A percentile compares a stretch with the other conserved stretches of the same genome.
These are phyloP conservation scores for Diaporthe caulivora DNA, from an alignment of 2,329 filamentous ascomycete species.

Conservation along the genomic window DNA sequence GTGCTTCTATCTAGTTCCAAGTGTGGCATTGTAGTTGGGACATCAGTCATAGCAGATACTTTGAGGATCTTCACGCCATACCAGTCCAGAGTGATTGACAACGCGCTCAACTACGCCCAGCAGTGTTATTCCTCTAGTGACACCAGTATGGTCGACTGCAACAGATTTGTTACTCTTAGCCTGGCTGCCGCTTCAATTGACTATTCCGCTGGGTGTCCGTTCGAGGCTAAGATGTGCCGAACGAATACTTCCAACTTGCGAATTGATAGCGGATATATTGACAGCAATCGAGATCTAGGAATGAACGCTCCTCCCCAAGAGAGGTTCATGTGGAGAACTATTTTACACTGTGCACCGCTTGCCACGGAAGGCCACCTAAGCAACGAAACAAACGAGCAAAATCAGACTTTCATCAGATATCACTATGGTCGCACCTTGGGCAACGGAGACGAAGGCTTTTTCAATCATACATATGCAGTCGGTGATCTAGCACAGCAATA, in stretches of 20 bases:
- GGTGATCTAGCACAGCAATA: neutral
- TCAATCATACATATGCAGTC: neutral
- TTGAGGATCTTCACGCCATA: neutral
- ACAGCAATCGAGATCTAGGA: neutral
- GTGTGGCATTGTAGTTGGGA: neutral
- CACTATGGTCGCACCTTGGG: neutral
- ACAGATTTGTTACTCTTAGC: neutral
- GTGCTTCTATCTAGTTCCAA: neutral
- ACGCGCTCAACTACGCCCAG: neutral
- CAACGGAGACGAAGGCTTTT: neutral
- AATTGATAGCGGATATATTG: neutral
- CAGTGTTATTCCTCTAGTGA: neutral
- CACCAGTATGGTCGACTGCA: neutral
- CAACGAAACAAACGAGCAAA: neutral
- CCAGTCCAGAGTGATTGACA: neutral
- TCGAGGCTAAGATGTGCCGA: neutral
- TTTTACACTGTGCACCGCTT: neutral
- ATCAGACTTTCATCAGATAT: neutral
- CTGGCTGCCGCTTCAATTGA: neutral
- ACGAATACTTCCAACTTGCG: neutral
- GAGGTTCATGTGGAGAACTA: neutral
- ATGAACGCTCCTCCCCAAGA: neutral
- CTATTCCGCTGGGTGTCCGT: neutral
- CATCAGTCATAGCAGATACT: neutral
- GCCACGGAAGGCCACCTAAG: neutral